Evolutionary conservation across 495 filamentous ascomycete genomes (phyloP).

Genomic region (Recurvomyces mirabilis): DNA sequence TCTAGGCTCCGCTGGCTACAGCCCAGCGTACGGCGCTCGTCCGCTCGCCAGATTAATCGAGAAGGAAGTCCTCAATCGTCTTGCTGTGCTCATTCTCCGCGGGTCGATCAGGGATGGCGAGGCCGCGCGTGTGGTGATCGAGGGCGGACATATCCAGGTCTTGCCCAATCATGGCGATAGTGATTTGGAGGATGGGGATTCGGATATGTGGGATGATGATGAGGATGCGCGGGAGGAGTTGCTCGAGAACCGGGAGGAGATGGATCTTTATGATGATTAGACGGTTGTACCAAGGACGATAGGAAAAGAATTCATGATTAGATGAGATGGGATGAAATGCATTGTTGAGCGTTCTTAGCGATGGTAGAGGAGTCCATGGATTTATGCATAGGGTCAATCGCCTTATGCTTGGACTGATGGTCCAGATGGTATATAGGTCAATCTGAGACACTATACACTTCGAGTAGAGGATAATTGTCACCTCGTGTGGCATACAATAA

Average conservation of each 20-base stretch:
- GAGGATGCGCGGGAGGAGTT: conserved; percentile 55
- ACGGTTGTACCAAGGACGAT: too few species aligned
- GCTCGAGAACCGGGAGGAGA: conserved; percentile 15
- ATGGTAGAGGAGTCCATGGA: too few species aligned
- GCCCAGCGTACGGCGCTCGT: conserved; percentile 83
- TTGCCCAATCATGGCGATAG: conserved; percentile 68
- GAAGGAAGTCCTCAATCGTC: conserved; percentile 85
- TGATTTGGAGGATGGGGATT: conserved; percentile 35
- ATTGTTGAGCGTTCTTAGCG: too few species aligned
- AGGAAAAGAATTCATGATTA: too few species aligned
- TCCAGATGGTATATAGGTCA: too few species aligned
- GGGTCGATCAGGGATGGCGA: conserved; percentile 80
- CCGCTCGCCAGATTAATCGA: conserved; percentile 84
- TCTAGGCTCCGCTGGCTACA: conserved; percentile 78
- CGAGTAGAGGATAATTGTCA: too few species aligned
- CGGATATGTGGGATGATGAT: conserved; percentile 51
- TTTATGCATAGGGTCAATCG: too few species aligned
- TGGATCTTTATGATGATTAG: conserved; percentile 23
- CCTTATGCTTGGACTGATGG: too few species aligned
- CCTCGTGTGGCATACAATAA: too few species aligned
- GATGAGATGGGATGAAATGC: too few species aligned
- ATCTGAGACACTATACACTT: too few species aligned
- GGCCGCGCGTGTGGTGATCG: conserved; percentile 62
- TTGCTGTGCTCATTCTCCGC: conserved; percentile 80
- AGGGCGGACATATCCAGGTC: conserved; percentile 64